Evolutionary conservation across 2,329 filamentous ascomycete species (phyloP).

Genomic region (Pseudocercospora crystallina): DNA sequence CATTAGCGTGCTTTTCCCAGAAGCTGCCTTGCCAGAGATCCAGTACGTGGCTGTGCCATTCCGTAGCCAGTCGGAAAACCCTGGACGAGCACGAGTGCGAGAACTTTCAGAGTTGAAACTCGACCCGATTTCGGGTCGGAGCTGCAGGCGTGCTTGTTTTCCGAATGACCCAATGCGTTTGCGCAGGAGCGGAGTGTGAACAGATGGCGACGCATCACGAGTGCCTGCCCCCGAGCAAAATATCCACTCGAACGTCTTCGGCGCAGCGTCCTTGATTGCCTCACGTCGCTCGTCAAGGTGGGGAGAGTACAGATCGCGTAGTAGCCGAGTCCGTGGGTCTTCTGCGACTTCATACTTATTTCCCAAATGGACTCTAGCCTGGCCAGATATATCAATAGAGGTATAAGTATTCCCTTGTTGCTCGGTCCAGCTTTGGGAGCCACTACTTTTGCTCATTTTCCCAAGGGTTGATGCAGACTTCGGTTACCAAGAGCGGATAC

Average conservation of each 20-base stretch:
- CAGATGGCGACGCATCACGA: too few relatives aligned
- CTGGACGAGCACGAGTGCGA: too few relatives aligned
- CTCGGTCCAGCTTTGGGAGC: too few relatives aligned
- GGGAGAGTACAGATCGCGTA: not conserved
- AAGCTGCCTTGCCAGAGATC: slow-evolving; percentile 14
- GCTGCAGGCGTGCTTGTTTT: too few relatives aligned
- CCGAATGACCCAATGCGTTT: too few relatives aligned
- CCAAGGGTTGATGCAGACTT: too few relatives aligned
- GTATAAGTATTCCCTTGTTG: slow-evolving; percentile 41
- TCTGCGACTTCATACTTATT: not conserved
- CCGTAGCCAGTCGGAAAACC: not conserved
- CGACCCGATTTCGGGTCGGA: too few relatives aligned
- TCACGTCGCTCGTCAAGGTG: not conserved
- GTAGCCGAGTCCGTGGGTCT: not conserved
- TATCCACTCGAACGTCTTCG: not conserved
- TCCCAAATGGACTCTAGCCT: not conserved
- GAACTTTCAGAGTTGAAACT: too few relatives aligned
- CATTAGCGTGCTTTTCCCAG: slow-evolving; percentile 17
- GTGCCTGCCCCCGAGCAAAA: not conserved
- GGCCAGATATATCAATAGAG: not conserved
- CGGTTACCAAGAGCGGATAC: too few relatives aligned
- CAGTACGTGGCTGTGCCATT: slow-evolving; percentile 1
- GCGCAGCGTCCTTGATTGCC: not conserved
- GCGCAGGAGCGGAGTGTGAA: too few relatives aligned
- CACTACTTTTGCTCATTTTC: too few relatives aligned